Conservation (phyloP, 2,329 filamentous ascomycete species). For the Atkinsonella texensis region DNA sequence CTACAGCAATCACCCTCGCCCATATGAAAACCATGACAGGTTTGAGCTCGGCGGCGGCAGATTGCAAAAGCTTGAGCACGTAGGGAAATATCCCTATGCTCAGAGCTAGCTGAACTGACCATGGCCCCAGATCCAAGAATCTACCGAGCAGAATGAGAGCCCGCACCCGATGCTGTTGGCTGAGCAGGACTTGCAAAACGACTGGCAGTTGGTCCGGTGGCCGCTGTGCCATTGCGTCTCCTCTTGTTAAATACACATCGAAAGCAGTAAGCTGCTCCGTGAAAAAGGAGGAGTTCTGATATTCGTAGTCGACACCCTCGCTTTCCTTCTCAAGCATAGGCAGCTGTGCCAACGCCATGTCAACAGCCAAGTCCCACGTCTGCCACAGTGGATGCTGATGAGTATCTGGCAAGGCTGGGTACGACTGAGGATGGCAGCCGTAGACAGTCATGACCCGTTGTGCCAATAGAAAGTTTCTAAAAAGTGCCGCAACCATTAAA, state of each 20-base stretch:
- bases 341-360: constrained; percentile 84
- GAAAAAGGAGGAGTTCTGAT: constrained; percentile 91
- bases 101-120: constrained; percentile 95
- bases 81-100: constrained; percentile 99
- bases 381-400: constrained; percentile 93
- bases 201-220: constrained; percentile 92
- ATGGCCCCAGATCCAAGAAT: constrained; percentile 89
- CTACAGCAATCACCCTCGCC: constrained; percentile 90
- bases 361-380: constrained; percentile 94
- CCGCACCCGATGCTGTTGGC: constrained; percentile 84
- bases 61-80: constrained; percentile 92
- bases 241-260: constrained; percentile 81
- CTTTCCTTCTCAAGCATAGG: constrained; percentile 70
- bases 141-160: constrained; percentile 85
- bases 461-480: constrained; percentile 88
- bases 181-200: constrained; percentile 87
- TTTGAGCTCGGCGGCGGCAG: constrained; percentile 85
- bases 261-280: constrained; percentile 95
- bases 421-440: constrained; percentile 88
- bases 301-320: constrained; percentile 71
- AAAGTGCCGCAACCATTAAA: constrained; percentile 95
- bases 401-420: constrained; percentile 83
- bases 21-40: constrained; percentile 99
- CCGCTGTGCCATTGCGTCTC: constrained; percentile 68
- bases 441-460: constrained; percentile 95